A percentile compares a stretch with the other conserved stretches of the same genome.
Evolutionary conservation across 75 land plant species (phyloP).

Genomic region (Selaginella moellendorffii): DNA sequence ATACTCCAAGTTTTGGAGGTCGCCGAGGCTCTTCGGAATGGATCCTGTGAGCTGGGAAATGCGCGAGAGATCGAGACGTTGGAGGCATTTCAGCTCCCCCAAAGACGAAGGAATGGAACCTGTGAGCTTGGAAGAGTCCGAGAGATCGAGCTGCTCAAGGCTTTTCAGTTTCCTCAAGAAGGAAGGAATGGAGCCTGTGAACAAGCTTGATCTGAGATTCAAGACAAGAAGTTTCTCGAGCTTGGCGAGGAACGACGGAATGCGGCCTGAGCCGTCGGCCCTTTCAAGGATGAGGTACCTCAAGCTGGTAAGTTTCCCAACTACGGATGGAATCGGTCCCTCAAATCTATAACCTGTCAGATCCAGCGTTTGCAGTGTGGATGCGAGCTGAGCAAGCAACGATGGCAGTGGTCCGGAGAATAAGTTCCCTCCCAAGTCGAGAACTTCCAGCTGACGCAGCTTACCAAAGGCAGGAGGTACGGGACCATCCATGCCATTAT

Average conservation of each 20-base stretch:
- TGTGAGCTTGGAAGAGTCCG: background rate
- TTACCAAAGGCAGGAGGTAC: constrained; percentile 32
- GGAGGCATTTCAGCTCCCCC: background rate
- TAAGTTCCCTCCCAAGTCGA: constrained; percentile 32
- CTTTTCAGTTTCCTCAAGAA: background rate
- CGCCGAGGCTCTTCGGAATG: background rate
- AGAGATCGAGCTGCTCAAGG: background rate
- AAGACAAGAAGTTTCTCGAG: background rate
- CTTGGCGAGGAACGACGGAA: background rate
- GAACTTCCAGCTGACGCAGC: constrained; percentile 25
- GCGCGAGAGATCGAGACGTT: background rate
- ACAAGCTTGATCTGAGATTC: constrained; percentile 17
- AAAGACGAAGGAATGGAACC: background rate
- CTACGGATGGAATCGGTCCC: constrained; percentile 31
- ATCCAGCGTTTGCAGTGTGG: background rate
- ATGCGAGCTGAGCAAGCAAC: background rate
- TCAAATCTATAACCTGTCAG: background rate
- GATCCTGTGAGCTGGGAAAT: background rate
- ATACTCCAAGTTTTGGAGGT: background rate
- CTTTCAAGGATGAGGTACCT: constrained; percentile 33
- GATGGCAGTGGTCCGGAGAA: constrained; percentile 10
- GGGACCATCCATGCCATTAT: constrained; percentile 38
- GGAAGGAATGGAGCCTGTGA: constrained; percentile 28
- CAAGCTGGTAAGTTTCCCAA: constrained; percentile 30
- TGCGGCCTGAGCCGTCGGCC: background rate